A percentile compares a stretch with the other conserved stretches of the same genome.
phyloP scores from a whole-genome alignment of 2,329 filamentous ascomycete genomes.

The Chrysoporthe deuterocubensis region DNA sequence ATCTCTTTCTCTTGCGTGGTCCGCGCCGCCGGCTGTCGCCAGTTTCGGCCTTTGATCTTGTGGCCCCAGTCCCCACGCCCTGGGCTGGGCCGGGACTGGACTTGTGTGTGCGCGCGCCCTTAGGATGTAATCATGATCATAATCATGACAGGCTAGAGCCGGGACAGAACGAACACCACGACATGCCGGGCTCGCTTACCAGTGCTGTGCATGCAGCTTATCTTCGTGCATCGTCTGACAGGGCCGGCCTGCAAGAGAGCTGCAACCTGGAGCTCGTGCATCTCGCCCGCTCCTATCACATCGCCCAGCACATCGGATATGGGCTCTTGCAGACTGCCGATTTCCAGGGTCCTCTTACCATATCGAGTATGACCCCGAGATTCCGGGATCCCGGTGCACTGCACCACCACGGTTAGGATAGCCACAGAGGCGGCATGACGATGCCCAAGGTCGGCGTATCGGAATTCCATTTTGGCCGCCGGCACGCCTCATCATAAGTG shows the following conservation, averaged over 20 bases:
- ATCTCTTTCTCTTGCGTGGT: not conserved
- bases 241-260: not conserved
- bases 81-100: not conserved
- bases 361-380: conserved; percentile 11
- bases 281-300: conserved; percentile 1
- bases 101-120: not conserved
- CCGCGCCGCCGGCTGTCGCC: not conserved
- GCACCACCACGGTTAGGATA: not conserved
- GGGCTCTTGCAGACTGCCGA: conserved; percentile 1
- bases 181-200: not conserved
- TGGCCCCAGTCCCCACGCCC: not conserved
- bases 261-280: not conserved
- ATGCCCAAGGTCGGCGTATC: conserved; percentile 10
- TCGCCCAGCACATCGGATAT: conserved; percentile 8
- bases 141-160: not conserved
- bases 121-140: not conserved
- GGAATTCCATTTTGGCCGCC: conserved; percentile 8
- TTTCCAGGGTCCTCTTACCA: conserved; percentile 13
- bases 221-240: conserved; percentile 7
- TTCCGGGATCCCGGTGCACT: not conserved
- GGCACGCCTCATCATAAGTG: not conserved
- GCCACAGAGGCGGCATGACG: not conserved
- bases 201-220: conserved; percentile 5
- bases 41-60: not conserved
- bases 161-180: not conserved